These are phyloP conservation scores for Zostera marina DNA, from an alignment of 116 monocot species.

Conservation along the genomic window DNA sequence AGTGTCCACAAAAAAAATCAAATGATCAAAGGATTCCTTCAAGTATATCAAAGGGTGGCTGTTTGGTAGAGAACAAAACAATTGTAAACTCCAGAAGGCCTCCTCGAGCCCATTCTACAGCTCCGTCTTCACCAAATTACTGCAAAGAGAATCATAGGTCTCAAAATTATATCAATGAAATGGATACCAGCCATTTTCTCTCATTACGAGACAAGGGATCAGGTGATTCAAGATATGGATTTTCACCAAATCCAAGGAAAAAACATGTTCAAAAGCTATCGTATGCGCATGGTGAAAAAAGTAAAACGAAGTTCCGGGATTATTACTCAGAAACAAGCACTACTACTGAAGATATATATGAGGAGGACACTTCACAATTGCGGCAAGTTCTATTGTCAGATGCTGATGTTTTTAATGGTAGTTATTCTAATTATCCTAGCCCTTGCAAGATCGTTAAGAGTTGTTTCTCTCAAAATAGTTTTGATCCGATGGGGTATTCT, in stretches of 20 bases:
- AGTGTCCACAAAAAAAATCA: constrained; percentile 17
- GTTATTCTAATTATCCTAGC: constrained; percentile 8
- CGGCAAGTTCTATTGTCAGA: constrained; percentile 7
- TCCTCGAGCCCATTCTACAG: constrained; percentile 36
- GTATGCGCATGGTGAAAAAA: constrained; percentile 14
- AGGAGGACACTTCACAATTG: constrained; percentile 29
- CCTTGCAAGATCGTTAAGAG: not conserved
- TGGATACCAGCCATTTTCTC: constrained; percentile 9
- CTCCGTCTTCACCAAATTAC: constrained; percentile 31
- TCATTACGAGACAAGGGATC: constrained; percentile 8
- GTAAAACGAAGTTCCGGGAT: constrained; percentile 12
- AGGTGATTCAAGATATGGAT: constrained; percentile 11
- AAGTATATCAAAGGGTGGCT: constrained; percentile 14
- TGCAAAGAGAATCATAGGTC: constrained; percentile 25
- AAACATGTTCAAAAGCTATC: constrained; percentile 13
- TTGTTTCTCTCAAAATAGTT: too few relatives aligned
- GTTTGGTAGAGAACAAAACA: constrained; percentile 22
- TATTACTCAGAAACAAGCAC: constrained; percentile 37
- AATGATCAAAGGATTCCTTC: constrained; percentile 6
- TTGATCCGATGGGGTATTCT: too few relatives aligned
- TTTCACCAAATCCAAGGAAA: constrained; percentile 12
- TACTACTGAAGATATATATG: constrained; percentile 50
- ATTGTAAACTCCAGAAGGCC: constrained; percentile 29
- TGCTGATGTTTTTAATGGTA: constrained; percentile 5
- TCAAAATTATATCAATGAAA: constrained; percentile 31